Evolutionary conservation across 495 filamentous ascomycete genomes (phyloP), one percentile per base, ranked within the genome.

Genomic region (Xylaria venustula): DNA sequence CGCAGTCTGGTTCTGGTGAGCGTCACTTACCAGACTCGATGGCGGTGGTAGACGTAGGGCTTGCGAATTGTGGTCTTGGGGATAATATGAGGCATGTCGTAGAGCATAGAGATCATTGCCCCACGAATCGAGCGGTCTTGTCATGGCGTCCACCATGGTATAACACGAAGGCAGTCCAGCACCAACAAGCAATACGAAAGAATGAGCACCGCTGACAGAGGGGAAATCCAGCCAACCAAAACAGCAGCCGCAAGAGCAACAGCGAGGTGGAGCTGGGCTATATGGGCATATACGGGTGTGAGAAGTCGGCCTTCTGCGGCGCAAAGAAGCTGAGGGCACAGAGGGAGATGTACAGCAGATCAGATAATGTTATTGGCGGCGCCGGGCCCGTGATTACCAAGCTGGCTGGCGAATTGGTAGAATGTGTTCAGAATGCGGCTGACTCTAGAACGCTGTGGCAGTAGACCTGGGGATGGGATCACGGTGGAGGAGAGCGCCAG

Each of bases 131-230:
- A 71, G 67, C 63, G 72, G 75, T 70, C 74, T 76, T 62, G 78
- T 73, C 78, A 81, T 81, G 64, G 73, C 70, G 67, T 77, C 76
- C 64, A 77, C 65, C 70, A 77, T 72, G 70, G 70, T 72, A 74
- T 74, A 69, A 65, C 71, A 71, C 61, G 69, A 72, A 69, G 70
- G 63, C 62, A 71, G 62, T 56, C 71, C 75, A 66, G 70, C 75
- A 48, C 71, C 73, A 66, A 71, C 70, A 71, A 68, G 63, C 49
- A 59, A 66, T 48, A 59, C 58, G 50, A 60, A 65, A 58, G 54
- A 37, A 48, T 50, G 20, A 52, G 26, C 55, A 40, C 22, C 26
- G 41, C 41, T 2, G 17, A 17, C 5, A 37, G 25, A 44, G n/a
- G 26, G 7, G 11, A 34, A 36, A 42, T 9, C 3, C 14, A 32